phyloP scores from a whole-genome alignment of 257 asterid genomes.

The Petunia secreta region DNA sequence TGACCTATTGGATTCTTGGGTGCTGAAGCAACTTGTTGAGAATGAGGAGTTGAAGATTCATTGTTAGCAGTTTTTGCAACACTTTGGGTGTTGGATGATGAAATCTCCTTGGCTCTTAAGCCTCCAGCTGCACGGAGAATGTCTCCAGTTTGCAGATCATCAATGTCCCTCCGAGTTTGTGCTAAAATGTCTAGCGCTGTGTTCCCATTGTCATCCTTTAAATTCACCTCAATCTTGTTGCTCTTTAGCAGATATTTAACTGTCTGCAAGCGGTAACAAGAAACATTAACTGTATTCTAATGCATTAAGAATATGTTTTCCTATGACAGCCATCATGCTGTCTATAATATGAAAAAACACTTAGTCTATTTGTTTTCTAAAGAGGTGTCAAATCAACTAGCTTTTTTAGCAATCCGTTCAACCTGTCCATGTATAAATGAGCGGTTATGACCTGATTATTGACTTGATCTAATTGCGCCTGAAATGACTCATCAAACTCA shows the following conservation, averaged over 20 bases:
- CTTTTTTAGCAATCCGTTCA: too few relatives aligned
- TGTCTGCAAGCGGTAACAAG: constrained; percentile 29
- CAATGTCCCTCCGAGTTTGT: constrained; percentile 30
- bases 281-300: background rate
- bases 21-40: background rate
- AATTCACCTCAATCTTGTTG: constrained; percentile 30
- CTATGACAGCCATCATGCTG: background rate
- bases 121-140: constrained; percentile 37
- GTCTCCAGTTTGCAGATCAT: constrained; percentile 39
- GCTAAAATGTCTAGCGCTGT: constrained; percentile 45
- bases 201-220: constrained; percentile 35
- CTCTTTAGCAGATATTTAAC: constrained; percentile 33
- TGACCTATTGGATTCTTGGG: background rate
- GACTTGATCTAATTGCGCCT: background rate
- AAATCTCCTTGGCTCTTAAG: background rate
- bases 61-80: background rate
- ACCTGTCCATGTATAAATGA: too few relatives aligned
- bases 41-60: background rate
- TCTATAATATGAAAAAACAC: background rate
- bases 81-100: constrained; percentile 10
- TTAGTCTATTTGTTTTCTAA: background rate
- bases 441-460: background rate
- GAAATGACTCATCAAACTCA: background rate
- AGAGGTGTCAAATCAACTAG: too few relatives aligned
- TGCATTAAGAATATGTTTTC: background rate